Evolutionary conservation across 2,329 filamentous ascomycete species (phyloP), one percentile per base, ranked within the genome.

Genomic region (Ceratocystis smalleyi): DNA sequence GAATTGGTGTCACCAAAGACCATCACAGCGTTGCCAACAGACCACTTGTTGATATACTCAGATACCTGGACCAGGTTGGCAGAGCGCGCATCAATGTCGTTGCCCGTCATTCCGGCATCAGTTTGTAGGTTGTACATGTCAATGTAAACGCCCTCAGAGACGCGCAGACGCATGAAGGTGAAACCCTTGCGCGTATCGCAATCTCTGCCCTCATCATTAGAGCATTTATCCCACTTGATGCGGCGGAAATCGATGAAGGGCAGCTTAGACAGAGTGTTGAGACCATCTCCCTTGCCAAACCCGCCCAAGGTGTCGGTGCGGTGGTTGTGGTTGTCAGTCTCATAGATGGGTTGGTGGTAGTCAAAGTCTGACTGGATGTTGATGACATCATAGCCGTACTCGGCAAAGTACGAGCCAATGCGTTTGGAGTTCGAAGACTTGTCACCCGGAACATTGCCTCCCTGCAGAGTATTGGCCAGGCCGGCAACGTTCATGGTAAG

Each of bases 321-420:
- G 72, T 80, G 79, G 2, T 81, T 75, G 69, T 85, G 83, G 54
- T 76, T 77, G 71, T 84, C 81, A 15, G 80, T 81, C 8, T 75
- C 75, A 72, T 87, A 87, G 68, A 88, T 78, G 65, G 78, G 77
- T 7, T 81, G 79, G 68, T 88, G 83, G 72, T 82, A 87, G 73
- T 85, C 85, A 76, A 87, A 87, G 71, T 87, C 83, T 75, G 87
- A 85, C 71, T 88, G 85, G 15, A 85, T 74, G 68, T 88, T 78
- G 70, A 87, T 82, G 32, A 87, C 73, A 68, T 84, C 82, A 72
- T 82, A 84, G 64, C 73, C 77, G 65, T 83, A 80, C 69, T 80
- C 68, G 4, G 79, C 74, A 68, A 87, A 82, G 62, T 79, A 75
- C 3, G 75, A 70, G 0, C 84, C 84, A 60, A 87, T 85, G 32